phyloP scores from a whole-genome alignment of 805 yeast genomes.

The Kluyveromyces lactis region DNA sequence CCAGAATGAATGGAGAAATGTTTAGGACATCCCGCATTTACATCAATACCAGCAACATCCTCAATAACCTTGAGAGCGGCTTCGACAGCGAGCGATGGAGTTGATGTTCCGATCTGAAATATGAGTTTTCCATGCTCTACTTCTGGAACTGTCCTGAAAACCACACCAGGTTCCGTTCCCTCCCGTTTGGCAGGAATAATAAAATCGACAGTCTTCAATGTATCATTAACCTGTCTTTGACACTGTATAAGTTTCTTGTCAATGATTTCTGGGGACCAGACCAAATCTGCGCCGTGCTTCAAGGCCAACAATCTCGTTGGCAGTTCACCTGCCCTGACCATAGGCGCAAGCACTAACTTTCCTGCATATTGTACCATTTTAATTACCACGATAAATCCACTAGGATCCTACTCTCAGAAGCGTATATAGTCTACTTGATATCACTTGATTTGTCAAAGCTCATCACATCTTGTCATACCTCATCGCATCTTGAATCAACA shows the following conservation, averaged over 20 bases:
- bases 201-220: slow-evolving; percentile 54
- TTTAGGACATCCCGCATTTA: slow-evolving; percentile 96
- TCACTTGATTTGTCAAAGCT: too few species aligned
- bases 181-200: slow-evolving; percentile 29
- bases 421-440: too few species aligned
- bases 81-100: slow-evolving; percentile 74
- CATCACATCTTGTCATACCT: too few species aligned
- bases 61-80: slow-evolving; percentile 75
- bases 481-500: too few species aligned
- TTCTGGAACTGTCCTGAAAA: slow-evolving; percentile 64
- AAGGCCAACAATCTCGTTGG: slow-evolving; percentile 80
- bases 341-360: slow-evolving; percentile 84
- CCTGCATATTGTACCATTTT: slow-evolving; percentile 63
- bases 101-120: slow-evolving; percentile 86
- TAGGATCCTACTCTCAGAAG: too few species aligned
- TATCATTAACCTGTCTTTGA: slow-evolving; percentile 50
- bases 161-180: slow-evolving; percentile 45
- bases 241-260: slow-evolving; percentile 77
- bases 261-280: slow-evolving; percentile 92
- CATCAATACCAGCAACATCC: slow-evolving; percentile 89
- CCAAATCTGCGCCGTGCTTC: slow-evolving; percentile 83
- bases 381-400: too few species aligned
- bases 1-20: slow-evolving; percentile 92
- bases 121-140: slow-evolving; percentile 60
- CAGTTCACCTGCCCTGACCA: slow-evolving; percentile 94